Evolutionary conservation across 1,284 basidiomycete species (phyloP).

Genomic region (Pyrrhoderma noxium): DNA sequence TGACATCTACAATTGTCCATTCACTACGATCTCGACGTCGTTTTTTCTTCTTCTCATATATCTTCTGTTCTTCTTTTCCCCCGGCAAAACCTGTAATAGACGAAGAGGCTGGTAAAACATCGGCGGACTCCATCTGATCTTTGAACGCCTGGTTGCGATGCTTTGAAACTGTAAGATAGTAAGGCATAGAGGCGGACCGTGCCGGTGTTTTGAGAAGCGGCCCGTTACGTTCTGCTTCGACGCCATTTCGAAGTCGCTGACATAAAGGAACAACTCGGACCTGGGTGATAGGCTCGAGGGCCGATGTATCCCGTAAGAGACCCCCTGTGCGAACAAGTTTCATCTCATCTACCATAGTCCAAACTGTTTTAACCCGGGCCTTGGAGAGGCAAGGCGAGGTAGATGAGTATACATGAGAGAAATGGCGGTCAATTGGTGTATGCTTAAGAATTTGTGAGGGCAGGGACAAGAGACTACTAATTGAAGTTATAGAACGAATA

Average conservation of each 20-base stretch:
- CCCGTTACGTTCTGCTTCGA: not conserved
- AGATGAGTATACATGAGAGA: not conserved
- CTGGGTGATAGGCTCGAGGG: slow-evolving; percentile 9
- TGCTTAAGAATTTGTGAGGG: slow-evolving; percentile 11
- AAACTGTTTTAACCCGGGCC: slow-evolving; percentile 12
- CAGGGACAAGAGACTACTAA: not conserved
- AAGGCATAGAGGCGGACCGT: slow-evolving; percentile 11
- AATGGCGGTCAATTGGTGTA: slow-evolving; percentile 1
- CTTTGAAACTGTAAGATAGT: not conserved
- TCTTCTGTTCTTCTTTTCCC: not conserved
- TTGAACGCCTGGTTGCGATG: too few species aligned
- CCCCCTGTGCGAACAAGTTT: slow-evolving; percentile 14
- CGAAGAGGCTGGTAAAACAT: not conserved
- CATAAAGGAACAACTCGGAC: slow-evolving; percentile 13
- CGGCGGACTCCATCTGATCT: not conserved
- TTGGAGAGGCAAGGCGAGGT: slow-evolving; percentile 15
- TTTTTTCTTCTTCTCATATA: not conserved
- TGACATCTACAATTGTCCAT: slow-evolving; percentile 12
- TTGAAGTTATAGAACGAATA: slow-evolving; percentile 1
- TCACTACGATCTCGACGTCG: not conserved
- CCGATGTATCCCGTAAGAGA: slow-evolving; percentile 2
- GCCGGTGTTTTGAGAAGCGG: not conserved
- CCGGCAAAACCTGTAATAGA: not conserved
- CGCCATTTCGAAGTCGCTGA: slow-evolving; percentile 12
- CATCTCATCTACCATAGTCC: slow-evolving; percentile 18